Base-by-base conservation (phyloP, 768 basidiomycete genomes). In the Boletus rufocinnamomeus region DNA sequence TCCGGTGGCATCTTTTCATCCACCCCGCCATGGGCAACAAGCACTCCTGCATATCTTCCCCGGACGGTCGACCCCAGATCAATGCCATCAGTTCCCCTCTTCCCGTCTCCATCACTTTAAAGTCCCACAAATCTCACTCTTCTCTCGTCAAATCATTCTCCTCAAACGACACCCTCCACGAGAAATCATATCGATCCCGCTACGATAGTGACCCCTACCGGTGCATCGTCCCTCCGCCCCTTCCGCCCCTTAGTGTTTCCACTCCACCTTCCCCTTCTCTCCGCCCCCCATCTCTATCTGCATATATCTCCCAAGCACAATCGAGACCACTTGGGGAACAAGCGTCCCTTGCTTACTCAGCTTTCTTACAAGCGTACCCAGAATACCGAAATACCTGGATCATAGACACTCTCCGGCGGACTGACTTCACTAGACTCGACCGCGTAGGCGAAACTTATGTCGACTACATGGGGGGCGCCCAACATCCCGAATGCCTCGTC, bases 391-490 rank as follows among this genome's bases (percentile, higher is more conserved):
- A 76, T 17, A 89, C 88, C 8, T 87, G 87, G 84, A 86, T 86
- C 56, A 69, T 91, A 54, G 89, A 91, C 65, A 79, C 82, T 0
- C 79, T 90, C 17, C 83, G 88, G 49, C 77, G 80, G 61, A 84
- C 80, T 0, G 87, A 91, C 69, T 88, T 82, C 62, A 58, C 76
- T 6, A 75, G 88, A 52, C 76, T 89, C 44, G 82, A 86, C 59
- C 80, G 79, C 14, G 74, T 76, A 10, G 83, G 83, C 7, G 89
- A 92, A 75, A 87, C 86, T 10, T 93, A 93, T 58, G 86, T 91
- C 59, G 91, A 93, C 66, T 93, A 89, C 62, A 93, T 93, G 89
- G 91, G 91, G 32, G 90, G 88, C 25, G 82, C 88, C 0, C 76
- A 93, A 35, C 91, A 90, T 62, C 91, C 91, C 13, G 87, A 90